Conservation (phyloP, 2,329 filamentous ascomycete genomes). For the Trichoderma breve region DNA sequence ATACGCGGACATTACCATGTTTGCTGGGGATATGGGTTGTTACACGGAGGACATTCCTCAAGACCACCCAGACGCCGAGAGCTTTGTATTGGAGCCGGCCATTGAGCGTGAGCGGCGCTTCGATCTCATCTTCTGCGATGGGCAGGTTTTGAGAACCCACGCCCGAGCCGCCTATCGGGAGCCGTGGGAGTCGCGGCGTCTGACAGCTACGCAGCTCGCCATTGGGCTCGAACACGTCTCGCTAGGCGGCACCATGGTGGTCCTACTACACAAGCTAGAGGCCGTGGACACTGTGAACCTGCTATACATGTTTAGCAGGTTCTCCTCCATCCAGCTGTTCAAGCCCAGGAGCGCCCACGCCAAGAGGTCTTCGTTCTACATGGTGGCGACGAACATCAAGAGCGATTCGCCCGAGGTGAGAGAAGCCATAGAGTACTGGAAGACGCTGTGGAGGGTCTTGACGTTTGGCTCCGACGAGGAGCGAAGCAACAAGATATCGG, state of each 20-base stretch:
- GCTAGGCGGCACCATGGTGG: slow-evolving; percentile 48
- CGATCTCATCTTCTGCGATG: slow-evolving; percentile 48
- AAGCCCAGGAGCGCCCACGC: slow-evolving; percentile 44
- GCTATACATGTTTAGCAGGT: slow-evolving; percentile 41
- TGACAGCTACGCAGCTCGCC: slow-evolving; percentile 41
- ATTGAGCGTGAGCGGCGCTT: slow-evolving; percentile 32
- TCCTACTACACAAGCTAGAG: slow-evolving; percentile 51
- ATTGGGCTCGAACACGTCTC: slow-evolving; percentile 46
- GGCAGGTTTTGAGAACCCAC: slow-evolving; percentile 45
- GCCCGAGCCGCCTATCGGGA: slow-evolving; percentile 33
- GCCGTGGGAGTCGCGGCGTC: slow-evolving; percentile 35
- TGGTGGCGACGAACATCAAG: slow-evolving; percentile 46
- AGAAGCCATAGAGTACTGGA: slow-evolving; percentile 40
- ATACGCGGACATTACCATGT: slow-evolving; percentile 50
- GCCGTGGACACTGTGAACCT: slow-evolving; percentile 37
- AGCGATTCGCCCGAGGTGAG: slow-evolving; percentile 32
- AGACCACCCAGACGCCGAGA: slow-evolving; percentile 28
- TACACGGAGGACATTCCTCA: slow-evolving; percentile 29
- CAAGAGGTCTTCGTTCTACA: slow-evolving; percentile 51
- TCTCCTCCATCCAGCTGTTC: slow-evolving; percentile 42
- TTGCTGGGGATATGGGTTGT: slow-evolving; percentile 45
- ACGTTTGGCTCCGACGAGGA: slow-evolving; percentile 39
- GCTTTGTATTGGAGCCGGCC: slow-evolving; percentile 32
- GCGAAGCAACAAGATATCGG: neutral
- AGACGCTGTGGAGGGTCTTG: slow-evolving; percentile 37